Percentiles rank a stretch among this genome's conserved stretches.
Conservation (phyloP, 345 rosid species). For the Trapa incisa region DNA sequence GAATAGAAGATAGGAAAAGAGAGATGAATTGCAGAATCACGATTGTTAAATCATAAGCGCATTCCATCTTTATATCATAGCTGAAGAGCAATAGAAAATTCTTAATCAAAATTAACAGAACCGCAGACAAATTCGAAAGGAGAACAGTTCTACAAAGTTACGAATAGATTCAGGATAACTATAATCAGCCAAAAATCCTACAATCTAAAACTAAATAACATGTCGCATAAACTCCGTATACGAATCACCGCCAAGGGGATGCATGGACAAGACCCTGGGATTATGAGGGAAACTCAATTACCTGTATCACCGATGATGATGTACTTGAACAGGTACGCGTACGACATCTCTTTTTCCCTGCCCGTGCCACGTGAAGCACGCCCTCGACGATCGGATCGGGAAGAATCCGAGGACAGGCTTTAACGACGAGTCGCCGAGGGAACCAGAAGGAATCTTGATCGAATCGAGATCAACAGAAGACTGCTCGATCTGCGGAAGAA, state of each 20-base stretch:
- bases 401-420: not conserved
- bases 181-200: not conserved
- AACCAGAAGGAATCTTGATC: not conserved
- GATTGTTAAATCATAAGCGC: not conserved
- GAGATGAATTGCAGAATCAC: not conserved
- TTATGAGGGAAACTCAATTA: slow-evolving; percentile 4
- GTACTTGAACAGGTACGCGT: slow-evolving; percentile 94
- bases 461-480: not conserved
- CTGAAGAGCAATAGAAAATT: not conserved
- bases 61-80: not conserved
- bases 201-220: not conserved
- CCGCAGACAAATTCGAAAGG: not conserved
- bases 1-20: not conserved
- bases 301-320: slow-evolving; percentile 99
- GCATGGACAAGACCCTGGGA: not conserved
- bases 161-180: not conserved
- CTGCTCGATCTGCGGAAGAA: not conserved
- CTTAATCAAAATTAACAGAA: not conserved
- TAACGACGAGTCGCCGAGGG: not conserved
- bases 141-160: not conserved
- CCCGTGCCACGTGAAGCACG: not conserved
- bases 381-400: not conserved
- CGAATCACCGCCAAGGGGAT: too few species aligned
- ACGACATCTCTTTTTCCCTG: slow-evolving; percentile 32
- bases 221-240: not conserved